These are phyloP conservation scores for Pulveroboletus sp. DNA, from an alignment of 768 basidiomycete genomes.

Conservation along the genomic window DNA sequence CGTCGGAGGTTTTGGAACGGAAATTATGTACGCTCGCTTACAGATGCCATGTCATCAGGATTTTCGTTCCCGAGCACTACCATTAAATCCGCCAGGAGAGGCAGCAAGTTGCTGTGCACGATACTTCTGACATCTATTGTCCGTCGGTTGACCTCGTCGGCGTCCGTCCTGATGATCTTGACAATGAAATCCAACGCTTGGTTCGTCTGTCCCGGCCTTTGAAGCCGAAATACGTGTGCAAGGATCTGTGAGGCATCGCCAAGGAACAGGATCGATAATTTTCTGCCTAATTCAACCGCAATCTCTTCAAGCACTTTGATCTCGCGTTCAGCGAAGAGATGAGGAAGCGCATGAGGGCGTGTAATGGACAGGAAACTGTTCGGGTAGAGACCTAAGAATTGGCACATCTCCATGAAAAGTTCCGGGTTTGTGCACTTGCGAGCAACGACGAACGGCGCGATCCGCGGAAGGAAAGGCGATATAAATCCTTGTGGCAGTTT, in stretches of 20 bases:
- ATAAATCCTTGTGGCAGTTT: conserved; percentile 65
- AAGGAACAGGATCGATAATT: conserved; percentile 48
- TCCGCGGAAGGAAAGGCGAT: conserved; percentile 61
- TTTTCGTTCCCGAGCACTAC: conserved; percentile 74
- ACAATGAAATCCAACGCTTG: conserved; percentile 61
- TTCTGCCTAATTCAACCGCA: conserved; percentile 45
- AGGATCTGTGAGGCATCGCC: conserved; percentile 59
- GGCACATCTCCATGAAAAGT: conserved; percentile 61
- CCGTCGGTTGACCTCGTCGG: conserved; percentile 31
- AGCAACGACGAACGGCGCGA: conserved; percentile 62
- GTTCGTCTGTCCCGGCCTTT: conserved; percentile 50
- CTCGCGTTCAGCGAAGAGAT: conserved; percentile 62
- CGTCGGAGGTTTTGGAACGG: conserved; percentile 28
- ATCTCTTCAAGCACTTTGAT: conserved; percentile 56
- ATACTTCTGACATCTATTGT: conserved; percentile 43
- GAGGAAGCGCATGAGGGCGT: conserved; percentile 61
- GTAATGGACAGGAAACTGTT: conserved; percentile 62
- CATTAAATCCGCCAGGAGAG: conserved; percentile 71
- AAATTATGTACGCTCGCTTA: conserved; percentile 38
- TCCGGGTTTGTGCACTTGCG: conserved; percentile 56
- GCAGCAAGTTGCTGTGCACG: conserved; percentile 63
- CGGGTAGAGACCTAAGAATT: conserved; percentile 56
- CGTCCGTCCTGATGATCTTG: conserved; percentile 49
- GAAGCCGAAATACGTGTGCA: conserved; percentile 61
- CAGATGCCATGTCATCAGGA: conserved; percentile 39